phyloP scores from a whole-genome alignment of 2,329 filamentous ascomycete genomes.

The Ambrosiella cleistominuta region DNA sequence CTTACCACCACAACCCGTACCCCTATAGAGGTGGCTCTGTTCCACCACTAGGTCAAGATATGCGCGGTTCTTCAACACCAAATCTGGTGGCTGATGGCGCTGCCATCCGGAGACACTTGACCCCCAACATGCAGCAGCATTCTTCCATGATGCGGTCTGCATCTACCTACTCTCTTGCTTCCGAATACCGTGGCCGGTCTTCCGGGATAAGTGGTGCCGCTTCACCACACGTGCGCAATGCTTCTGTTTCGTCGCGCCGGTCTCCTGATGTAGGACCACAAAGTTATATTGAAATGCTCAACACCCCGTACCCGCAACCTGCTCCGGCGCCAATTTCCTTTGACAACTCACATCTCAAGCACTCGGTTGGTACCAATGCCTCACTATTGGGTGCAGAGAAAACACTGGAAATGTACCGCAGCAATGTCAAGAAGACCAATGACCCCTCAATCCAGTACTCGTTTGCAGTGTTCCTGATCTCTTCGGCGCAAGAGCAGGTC shows the following conservation, averaged over 20 bases:
- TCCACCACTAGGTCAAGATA: slow-evolving; percentile 23
- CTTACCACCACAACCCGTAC: slow-evolving; percentile 44
- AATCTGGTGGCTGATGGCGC: slow-evolving; percentile 32
- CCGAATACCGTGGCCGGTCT: slow-evolving; percentile 53
- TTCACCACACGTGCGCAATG: slow-evolving; percentile 27
- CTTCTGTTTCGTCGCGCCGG: slow-evolving; percentile 33
- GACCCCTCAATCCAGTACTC: slow-evolving; percentile 85
- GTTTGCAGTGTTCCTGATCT: slow-evolving; percentile 87
- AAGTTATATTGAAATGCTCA: slow-evolving; percentile 43
- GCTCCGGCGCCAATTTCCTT: slow-evolving; percentile 47
- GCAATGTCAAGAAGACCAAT: slow-evolving; percentile 93
- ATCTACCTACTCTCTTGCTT: slow-evolving; percentile 59
- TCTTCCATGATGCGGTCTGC: slow-evolving; percentile 49
- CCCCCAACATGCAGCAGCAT: slow-evolving; percentile 37
- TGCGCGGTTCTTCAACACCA: slow-evolving; percentile 31
- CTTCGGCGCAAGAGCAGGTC: slow-evolving; percentile 66
- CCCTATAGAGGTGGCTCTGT: slow-evolving; percentile 25
- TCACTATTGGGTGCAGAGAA: slow-evolving; percentile 81
- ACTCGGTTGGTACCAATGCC: slow-evolving; percentile 70
- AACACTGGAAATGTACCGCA: slow-evolving; percentile 92
- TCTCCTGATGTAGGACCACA: slow-evolving; percentile 37
- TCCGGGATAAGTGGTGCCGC: slow-evolving; percentile 25
- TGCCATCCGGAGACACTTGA: slow-evolving; percentile 42
- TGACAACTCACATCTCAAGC: slow-evolving; percentile 67
- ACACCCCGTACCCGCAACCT: slow-evolving; percentile 64